Conservation (phyloP, 2,329 filamentous ascomycete genomes). For the Arthrobotrys conoides region DNA sequence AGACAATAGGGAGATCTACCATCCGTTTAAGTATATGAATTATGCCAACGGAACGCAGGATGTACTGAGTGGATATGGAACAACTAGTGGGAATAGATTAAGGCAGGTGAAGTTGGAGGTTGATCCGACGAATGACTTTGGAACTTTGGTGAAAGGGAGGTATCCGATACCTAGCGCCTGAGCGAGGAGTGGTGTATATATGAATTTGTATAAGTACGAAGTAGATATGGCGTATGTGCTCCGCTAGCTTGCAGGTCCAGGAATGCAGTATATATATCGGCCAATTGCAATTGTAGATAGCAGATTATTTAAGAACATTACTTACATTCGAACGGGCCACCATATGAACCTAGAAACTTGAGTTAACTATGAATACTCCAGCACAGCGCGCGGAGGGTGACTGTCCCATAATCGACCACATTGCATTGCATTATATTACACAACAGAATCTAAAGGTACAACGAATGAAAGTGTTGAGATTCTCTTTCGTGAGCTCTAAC, state of each 20-base stretch:
- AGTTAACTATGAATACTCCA: too few species aligned
- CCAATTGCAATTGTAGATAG: neutral
- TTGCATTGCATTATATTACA: too few species aligned
- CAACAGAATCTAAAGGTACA: neutral
- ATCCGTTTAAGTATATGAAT: slow-evolving; percentile 56
- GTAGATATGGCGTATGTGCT: too few species aligned
- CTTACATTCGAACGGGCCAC: too few species aligned
- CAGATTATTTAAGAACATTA: too few species aligned
- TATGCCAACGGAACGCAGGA: slow-evolving; percentile 57
- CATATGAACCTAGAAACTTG: too few species aligned
- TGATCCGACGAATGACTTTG: slow-evolving; percentile 55
- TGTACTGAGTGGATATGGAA: slow-evolving; percentile 47
- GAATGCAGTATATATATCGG: neutral
- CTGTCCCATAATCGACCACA: too few species aligned
- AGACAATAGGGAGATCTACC: slow-evolving; percentile 19
- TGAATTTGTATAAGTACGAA: neutral
- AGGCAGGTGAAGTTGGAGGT: slow-evolving; percentile 36
- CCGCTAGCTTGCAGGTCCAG: too few species aligned
- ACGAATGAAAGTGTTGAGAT: neutral
- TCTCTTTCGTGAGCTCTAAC: neutral
- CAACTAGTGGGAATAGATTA: slow-evolving; percentile 29
- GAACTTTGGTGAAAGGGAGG: slow-evolving; percentile 47
- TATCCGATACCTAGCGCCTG: slow-evolving; percentile 28
- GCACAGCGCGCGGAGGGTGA: too few species aligned
- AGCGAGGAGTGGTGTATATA: neutral